phyloP scores from a whole-genome alignment of 371 early-diverging fungal species.

The Phascolomyces articulosus region DNA sequence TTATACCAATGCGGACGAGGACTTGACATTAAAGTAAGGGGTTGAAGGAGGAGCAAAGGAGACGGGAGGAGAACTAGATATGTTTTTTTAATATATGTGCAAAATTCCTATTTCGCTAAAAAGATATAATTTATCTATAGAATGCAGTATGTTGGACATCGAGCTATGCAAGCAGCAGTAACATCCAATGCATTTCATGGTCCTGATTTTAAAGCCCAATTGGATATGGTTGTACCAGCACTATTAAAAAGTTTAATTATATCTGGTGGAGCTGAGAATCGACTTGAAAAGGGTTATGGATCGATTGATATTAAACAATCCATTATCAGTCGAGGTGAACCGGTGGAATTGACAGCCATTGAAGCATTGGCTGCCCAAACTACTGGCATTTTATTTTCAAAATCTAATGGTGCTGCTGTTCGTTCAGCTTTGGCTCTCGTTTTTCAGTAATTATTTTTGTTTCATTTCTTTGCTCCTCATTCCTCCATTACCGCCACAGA shows the following conservation, averaged over 20 bases:
- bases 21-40: conserved; percentile 34
- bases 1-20: conserved; percentile 41
- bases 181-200: conserved; percentile 56
- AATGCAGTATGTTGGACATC: conserved; percentile 55
- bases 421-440: conserved; percentile 45
- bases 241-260: conserved; percentile 39
- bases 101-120: background rate
- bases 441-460: conserved; percentile 27
- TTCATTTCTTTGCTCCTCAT: background rate
- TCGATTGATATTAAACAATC: conserved; percentile 27
- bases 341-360: conserved; percentile 25
- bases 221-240: conserved; percentile 53
- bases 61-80: background rate
- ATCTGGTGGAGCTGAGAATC: conserved; percentile 14
- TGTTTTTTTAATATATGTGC: background rate
- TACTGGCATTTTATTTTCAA: conserved; percentile 46
- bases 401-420: conserved; percentile 50
- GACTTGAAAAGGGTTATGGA: background rate
- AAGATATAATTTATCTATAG: conserved; percentile 24
- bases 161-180: conserved; percentile 47
- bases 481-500: too few species aligned
- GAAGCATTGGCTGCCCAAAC: conserved; percentile 47
- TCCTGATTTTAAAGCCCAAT: conserved; percentile 46
- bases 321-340: conserved; percentile 2
- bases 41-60: background rate